Conservation (phyloP, 169 alveolate genomes). For the Eimeria sp. region DNA sequence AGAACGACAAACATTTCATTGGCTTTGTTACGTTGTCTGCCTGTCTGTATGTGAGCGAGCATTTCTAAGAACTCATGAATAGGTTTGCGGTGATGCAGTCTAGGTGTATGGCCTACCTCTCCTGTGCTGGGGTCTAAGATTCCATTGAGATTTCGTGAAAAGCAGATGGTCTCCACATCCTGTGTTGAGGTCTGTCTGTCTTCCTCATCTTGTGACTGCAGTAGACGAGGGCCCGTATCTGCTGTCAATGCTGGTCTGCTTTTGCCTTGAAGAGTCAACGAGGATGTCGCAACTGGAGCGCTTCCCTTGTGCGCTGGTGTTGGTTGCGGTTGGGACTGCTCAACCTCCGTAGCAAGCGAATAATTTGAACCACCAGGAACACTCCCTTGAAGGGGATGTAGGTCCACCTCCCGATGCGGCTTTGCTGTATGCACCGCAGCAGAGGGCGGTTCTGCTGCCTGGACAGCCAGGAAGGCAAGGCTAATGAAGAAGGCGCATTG, state of each 20-base stretch:
- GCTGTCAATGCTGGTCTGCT: background rate
- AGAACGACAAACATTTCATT: too few relatives aligned
- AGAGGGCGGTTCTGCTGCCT: background rate
- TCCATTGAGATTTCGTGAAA: background rate
- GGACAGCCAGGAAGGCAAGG: background rate
- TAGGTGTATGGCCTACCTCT: conserved; percentile 2
- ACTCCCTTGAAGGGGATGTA: background rate
- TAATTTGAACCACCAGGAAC: background rate
- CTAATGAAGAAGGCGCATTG: background rate
- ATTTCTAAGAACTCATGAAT: background rate
- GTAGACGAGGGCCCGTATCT: background rate
- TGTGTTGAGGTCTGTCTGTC: background rate
- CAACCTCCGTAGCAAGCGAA: background rate
- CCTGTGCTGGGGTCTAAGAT: conserved; percentile 20
- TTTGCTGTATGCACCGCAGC: background rate
- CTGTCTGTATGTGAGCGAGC: background rate
- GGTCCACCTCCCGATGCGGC: background rate
- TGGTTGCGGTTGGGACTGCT: background rate
- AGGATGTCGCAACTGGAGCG: background rate
- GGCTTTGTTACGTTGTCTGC: too few relatives aligned
- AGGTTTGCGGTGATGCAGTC: background rate
- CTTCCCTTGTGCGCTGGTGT: background rate
- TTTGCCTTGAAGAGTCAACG: background rate
- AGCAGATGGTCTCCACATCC: conserved; percentile 15
- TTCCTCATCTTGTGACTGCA: background rate